Evolutionary conservation across 2,329 filamentous ascomycete genomes (phyloP), one percentile per base, ranked within the genome.

Genomic region (Ambrosiella xylebori): DNA sequence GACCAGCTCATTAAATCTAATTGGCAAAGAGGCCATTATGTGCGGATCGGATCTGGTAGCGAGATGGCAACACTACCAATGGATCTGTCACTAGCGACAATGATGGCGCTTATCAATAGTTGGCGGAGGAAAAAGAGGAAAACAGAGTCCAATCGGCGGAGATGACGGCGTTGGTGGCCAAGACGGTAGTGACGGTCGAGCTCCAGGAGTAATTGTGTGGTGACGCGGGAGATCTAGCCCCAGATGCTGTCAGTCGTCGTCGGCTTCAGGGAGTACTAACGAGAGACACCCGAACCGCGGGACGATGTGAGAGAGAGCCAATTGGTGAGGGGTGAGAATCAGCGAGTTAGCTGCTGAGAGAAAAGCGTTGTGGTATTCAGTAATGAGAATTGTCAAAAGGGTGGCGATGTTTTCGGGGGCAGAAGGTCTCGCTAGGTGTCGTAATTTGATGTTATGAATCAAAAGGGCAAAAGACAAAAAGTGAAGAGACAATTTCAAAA

Each of bases 1-100:
- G 71, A 91, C 79, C 68, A 91, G 81, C 82, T 95, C 89, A 71
- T 85, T 86, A 74, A 95, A 94, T 77, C 88, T 89, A 75, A 95
- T 95, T 68, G 87, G 88, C 69, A 94, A 77, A 73, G 83, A 80
- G 70, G 82, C 79, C 81, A 78, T 78, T 70, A 45, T 58, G 27
- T 27, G 27, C 27, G 27, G 4, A 27, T 27, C 27, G 27, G 27
- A 27, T 27, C 27, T 27, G 27, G 27, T 27, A 5, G 27, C 27
- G 27, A 27, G 4, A 27, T 27, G 27, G 27, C 27, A 27, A 4
- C 27, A 27, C 27, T 27, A 27, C 27, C 27, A 27, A 27, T 27
- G 27, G 27, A 27, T 27, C 27, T 27, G 27, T 27, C 27, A 27
- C 27, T 27, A 3, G 27, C 27, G 27, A 27, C 27, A 3, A 27